phyloP scores from a whole-genome alignment of 495 filamentous ascomycete genomes.

The Aspergillus ostianus region DNA sequence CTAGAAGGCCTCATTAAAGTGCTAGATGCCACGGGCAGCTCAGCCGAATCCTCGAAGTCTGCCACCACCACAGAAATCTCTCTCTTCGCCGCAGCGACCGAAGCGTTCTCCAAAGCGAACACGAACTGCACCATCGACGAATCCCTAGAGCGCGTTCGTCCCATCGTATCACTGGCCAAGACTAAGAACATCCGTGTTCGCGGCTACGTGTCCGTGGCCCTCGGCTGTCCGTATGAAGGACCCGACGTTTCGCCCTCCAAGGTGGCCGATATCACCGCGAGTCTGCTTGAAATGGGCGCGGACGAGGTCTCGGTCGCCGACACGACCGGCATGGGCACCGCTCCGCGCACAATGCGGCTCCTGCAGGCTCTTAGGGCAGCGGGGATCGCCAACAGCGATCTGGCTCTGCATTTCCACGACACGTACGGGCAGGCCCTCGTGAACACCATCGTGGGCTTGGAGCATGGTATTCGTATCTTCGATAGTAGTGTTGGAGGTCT shows the following conservation, averaged over 20 bases:
- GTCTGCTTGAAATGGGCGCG: conserved; percentile 88
- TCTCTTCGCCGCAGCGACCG: conserved; percentile 89
- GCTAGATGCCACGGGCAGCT: conserved; percentile 39
- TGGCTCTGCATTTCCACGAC: conserved; percentile 95
- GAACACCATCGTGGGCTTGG: conserved; percentile 81
- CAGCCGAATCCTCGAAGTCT: conserved; percentile 35
- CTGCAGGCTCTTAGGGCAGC: conserved; percentile 69
- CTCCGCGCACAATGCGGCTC: conserved; percentile 70
- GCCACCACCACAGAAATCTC: conserved; percentile 69
- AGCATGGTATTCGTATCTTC: conserved; percentile 86
- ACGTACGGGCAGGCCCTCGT: conserved; percentile 95
- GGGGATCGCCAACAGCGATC: conserved; percentile 72
- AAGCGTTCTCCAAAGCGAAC: conserved; percentile 86
- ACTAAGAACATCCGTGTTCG: conserved; percentile 70
- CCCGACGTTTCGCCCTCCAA: conserved; percentile 71
- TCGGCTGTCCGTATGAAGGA: conserved; percentile 94
- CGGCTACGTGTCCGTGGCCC: conserved; percentile 91
- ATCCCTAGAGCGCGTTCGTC: conserved; percentile 71
- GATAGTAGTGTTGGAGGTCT: conserved; percentile 88
- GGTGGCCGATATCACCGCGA: conserved; percentile 81
- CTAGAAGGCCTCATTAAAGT: conserved; percentile 56
- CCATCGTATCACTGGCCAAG: conserved; percentile 74
- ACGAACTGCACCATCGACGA: conserved; percentile 85
- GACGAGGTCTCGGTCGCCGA: conserved; percentile 94
- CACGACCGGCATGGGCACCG: conserved; percentile 96